These are phyloP conservation scores for Neurospora crassa DNA, from an alignment of 2,329 filamentous ascomycete genomes.

Conservation along the genomic window DNA sequence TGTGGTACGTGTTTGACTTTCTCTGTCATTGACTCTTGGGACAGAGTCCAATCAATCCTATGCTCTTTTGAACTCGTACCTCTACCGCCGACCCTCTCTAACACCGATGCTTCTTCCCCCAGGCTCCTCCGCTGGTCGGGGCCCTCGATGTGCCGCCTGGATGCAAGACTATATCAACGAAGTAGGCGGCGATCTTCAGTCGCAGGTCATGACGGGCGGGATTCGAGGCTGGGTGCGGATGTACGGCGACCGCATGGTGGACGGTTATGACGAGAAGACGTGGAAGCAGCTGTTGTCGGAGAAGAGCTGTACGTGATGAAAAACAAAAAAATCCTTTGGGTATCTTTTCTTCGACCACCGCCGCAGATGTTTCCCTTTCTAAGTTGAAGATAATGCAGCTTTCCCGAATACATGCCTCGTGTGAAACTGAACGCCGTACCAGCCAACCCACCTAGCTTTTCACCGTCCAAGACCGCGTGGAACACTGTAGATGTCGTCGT, in stretches of 20 bases:
- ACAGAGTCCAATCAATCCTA: not conserved
- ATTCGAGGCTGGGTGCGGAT: constrained; percentile 46
- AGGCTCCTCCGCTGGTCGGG: constrained; percentile 43
- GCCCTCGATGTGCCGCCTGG: constrained; percentile 44
- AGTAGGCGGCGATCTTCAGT: constrained; percentile 32
- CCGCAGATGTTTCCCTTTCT: not conserved
- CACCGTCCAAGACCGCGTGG: not conserved
- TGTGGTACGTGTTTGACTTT: constrained; percentile 33
- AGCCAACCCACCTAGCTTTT: not conserved
- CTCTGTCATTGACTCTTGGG: not conserved
- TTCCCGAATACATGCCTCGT: not conserved
- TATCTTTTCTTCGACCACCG: constrained; percentile 7
- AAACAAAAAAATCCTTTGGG: not conserved
- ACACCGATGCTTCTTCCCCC: constrained; percentile 3
- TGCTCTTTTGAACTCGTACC: not conserved
- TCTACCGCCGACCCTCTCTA: not conserved
- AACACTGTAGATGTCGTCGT: not conserved
- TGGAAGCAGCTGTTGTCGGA: constrained; percentile 19
- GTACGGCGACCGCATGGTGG: constrained; percentile 37
- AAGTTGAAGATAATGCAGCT: not conserved
- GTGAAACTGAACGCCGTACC: not conserved
- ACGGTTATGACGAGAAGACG: constrained; percentile 36
- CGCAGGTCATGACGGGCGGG: constrained; percentile 40
- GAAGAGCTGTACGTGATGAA: constrained; percentile 1
- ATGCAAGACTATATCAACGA: constrained; percentile 46